Conservation (phyloP, 2,329 filamentous ascomycete species). For the Fusarium compactum region DNA sequence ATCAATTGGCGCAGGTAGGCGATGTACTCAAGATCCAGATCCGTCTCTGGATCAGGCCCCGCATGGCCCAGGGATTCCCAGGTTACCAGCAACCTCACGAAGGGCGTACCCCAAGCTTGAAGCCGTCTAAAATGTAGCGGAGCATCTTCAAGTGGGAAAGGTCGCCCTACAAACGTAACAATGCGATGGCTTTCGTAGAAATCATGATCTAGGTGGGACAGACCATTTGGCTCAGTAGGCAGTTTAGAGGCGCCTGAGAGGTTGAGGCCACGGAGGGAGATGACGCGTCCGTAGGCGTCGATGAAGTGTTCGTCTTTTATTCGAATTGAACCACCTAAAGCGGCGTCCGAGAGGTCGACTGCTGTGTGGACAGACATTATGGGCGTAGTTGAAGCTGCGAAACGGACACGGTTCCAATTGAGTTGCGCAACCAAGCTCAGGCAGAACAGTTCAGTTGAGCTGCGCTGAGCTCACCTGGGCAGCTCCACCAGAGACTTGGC, state of each 20-base stretch:
- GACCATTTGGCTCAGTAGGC: slow-evolving; percentile 53
- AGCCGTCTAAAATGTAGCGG: slow-evolving; percentile 55
- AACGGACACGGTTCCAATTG: slow-evolving; percentile 26
- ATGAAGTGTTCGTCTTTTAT: slow-evolving; percentile 50
- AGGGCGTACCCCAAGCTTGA: slow-evolving; percentile 54
- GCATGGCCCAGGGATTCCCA: slow-evolving; percentile 57
- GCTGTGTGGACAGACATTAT: slow-evolving; percentile 45
- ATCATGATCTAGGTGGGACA: slow-evolving; percentile 55
- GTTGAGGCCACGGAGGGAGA: slow-evolving; percentile 57
- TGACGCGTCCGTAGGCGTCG: slow-evolving; percentile 54
- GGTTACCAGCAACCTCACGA: slow-evolving; percentile 57
- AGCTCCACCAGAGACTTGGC: slow-evolving; percentile 38
- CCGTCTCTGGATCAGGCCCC: slow-evolving; percentile 47
- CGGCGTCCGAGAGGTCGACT: slow-evolving; percentile 53
- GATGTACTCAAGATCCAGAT: slow-evolving; percentile 56
- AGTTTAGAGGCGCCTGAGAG: slow-evolving; percentile 57
- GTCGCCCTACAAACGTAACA: slow-evolving; percentile 55
- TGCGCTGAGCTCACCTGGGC: not conserved
- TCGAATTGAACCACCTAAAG: slow-evolving; percentile 50
- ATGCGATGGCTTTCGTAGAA: slow-evolving; percentile 56
- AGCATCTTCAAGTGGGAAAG: slow-evolving; percentile 55
- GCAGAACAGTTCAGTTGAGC: not conserved
- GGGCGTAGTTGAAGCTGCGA: slow-evolving; percentile 6
- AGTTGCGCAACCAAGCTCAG: slow-evolving; percentile 29
- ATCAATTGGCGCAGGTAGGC: slow-evolving; percentile 53